Evolutionary conservation across 2,329 filamentous ascomycete genomes (phyloP).

Genomic region (Blumeria hordei): DNA sequence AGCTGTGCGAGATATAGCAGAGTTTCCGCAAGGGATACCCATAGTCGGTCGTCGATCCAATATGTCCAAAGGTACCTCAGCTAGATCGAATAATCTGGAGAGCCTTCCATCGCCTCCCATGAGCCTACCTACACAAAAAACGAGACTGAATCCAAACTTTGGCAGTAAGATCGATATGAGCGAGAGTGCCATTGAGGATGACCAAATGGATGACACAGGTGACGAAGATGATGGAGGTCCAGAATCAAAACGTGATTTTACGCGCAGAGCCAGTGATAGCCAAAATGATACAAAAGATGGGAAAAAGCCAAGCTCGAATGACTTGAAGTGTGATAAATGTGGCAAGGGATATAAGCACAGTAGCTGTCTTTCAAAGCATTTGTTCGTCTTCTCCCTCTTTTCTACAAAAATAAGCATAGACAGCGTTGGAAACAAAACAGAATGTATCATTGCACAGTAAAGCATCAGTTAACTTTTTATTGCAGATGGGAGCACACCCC

Average conservation of each 20-base stretch:
- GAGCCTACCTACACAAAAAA: slow-evolving; percentile 34
- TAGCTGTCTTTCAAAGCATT: slow-evolving; percentile 98
- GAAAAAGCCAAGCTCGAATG: slow-evolving; percentile 54
- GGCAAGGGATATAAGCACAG: slow-evolving; percentile 99
- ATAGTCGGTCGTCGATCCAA: slow-evolving; percentile 41
- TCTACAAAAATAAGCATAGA: slow-evolving; percentile 2
- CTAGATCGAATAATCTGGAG: slow-evolving; percentile 26
- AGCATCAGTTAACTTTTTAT: slow-evolving; percentile 16
- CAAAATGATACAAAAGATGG: slow-evolving; percentile 59
- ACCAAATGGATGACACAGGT: slow-evolving; percentile 33
- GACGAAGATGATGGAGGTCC: slow-evolving; percentile 18
- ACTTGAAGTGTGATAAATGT: slow-evolving; percentile 91
- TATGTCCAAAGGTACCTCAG: slow-evolving; percentile 38
- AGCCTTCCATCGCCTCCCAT: slow-evolving; percentile 40
- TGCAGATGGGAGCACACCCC: slow-evolving; percentile 97
- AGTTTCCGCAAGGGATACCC: slow-evolving; percentile 30
- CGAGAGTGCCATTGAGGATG: slow-evolving; percentile 45
- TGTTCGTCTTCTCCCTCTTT: slow-evolving; percentile 61
- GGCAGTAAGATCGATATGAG: slow-evolving; percentile 23
- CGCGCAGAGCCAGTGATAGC: slow-evolving; percentile 57
- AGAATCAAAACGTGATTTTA: slow-evolving; percentile 5
- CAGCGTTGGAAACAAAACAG: too few relatives aligned
- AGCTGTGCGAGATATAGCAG: slow-evolving; percentile 39
- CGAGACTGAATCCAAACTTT: slow-evolving; percentile 21
- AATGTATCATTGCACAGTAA: too few relatives aligned